Percentiles rank a stretch among this genome's conserved stretches.
Evolutionary conservation across 1,284 basidiomycete species (phyloP).

Genomic region (Malassezia obtusa): DNA sequence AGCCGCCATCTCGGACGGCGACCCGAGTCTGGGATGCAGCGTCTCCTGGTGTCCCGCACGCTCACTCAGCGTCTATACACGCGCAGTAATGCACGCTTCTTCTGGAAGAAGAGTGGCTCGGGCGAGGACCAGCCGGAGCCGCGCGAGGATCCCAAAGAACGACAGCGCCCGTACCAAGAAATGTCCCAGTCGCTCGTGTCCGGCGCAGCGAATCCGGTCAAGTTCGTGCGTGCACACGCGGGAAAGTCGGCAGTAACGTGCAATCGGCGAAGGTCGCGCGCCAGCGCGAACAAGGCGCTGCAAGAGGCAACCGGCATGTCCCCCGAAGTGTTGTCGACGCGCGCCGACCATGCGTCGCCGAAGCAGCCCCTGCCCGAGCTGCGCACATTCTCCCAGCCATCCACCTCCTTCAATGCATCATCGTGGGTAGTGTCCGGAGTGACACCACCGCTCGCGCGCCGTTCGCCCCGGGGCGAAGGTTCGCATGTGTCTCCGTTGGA

Average conservation of each 20-base stretch:
- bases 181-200: constrained; percentile 12
- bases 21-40: neutral
- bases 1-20: no score
- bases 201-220: constrained; percentile 3
- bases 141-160: neutral
- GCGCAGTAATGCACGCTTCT: neutral
- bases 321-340: neutral
- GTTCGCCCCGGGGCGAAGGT: constrained; percentile 22
- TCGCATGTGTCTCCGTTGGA: constrained; percentile 23
- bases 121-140: neutral
- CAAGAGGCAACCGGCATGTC: neutral
- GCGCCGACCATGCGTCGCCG: neutral
- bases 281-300: neutral
- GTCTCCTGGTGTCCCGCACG: neutral
- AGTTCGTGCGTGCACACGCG: constrained; percentile 26
- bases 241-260: constrained; percentile 37
- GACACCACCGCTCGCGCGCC: constrained; percentile 25
- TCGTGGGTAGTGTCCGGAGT: constrained; percentile 32
- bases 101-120: neutral
- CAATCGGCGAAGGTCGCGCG: constrained; percentile 26
- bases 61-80: neutral
- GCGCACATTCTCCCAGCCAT: constrained; percentile 41
- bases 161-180: neutral
- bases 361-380: constrained; percentile 34
- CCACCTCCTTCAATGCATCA: constrained; percentile 40